Conservation (phyloP, 2,329 filamentous ascomycete genomes). For the Alternaria sp. region DNA sequence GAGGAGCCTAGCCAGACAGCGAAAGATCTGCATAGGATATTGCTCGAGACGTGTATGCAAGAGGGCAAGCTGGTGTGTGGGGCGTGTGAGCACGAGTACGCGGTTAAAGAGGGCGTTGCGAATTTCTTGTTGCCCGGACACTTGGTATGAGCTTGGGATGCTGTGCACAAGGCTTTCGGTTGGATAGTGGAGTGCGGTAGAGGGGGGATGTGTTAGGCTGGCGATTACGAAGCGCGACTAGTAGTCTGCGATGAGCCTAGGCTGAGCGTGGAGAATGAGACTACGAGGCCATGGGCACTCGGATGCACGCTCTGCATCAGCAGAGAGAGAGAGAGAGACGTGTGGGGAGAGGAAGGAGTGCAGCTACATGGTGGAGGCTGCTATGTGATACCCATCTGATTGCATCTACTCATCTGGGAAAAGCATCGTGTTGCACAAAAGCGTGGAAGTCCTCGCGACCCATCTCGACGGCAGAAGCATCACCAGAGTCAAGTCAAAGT, state of each 20-base stretch:
- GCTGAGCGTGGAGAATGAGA: neutral
- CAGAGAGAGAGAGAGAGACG: neutral
- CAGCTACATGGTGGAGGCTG: conserved; percentile 3
- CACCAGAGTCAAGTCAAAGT: neutral
- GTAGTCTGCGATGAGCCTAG: neutral
- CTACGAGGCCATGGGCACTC: neutral
- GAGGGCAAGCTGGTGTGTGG: conserved; percentile 91
- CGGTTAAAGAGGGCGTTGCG: conserved; percentile 92
- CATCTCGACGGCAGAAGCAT: neutral
- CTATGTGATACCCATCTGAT: conserved; percentile 40
- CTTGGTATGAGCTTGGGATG: conserved; percentile 66
- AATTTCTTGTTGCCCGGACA: conserved; percentile 96
- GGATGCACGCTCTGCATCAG: neutral
- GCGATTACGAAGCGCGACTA: neutral
- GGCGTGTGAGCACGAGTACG: conserved; percentile 92
- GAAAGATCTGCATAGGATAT: conserved; percentile 78
- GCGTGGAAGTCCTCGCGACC: neutral
- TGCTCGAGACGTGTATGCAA: conserved; percentile 88
- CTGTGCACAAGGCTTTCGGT: neutral
- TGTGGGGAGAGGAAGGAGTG: conserved; percentile 1
- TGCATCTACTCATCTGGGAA: conserved; percentile 12
- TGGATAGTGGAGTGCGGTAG: neutral
- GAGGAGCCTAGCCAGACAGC: conserved; percentile 72
- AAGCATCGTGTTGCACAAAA: neutral
- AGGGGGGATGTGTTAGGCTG: neutral